Evolutionary conservation across 805 yeast species (phyloP).

Genomic region (Kuraishia molischiana): DNA sequence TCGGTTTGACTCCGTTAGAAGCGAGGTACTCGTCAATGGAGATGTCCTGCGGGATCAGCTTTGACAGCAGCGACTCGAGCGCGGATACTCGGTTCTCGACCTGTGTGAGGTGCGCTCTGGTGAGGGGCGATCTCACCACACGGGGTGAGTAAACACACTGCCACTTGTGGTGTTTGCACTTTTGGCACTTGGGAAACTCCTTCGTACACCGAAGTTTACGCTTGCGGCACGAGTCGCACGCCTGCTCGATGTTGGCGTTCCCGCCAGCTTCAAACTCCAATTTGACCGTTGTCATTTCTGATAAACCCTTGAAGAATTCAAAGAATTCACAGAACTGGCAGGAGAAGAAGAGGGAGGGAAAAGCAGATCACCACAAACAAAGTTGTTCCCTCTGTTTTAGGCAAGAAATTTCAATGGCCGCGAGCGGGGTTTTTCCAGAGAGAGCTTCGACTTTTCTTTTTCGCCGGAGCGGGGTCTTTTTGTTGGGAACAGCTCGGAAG

Average conservation of each 20-base stretch:
- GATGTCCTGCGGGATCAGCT: conserved; percentile 33
- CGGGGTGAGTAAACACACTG: conserved; percentile 73
- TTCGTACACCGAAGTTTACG: conserved; percentile 77
- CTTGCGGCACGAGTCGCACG: conserved; percentile 78
- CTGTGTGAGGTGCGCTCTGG: conserved; percentile 69
- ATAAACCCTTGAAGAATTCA: too few species aligned
- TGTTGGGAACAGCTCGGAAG: too few species aligned
- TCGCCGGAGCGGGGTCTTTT: too few species aligned
- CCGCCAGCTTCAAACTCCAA: background rate
- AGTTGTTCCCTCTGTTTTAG: too few species aligned
- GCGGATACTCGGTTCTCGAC: conserved; percentile 51
- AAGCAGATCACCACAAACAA: too few species aligned
- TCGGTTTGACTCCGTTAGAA: background rate
- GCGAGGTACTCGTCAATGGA: background rate
- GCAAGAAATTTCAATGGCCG: too few species aligned
- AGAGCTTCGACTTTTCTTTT: too few species aligned
- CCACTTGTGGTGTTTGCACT: conserved; percentile 66
- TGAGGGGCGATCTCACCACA: conserved; percentile 68
- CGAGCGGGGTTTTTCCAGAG: too few species aligned
- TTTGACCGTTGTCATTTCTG: too few species aligned
- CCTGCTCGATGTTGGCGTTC: conserved; percentile 33
- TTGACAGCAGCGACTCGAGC: conserved; percentile 33
- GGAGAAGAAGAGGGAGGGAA: too few species aligned
- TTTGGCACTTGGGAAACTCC: conserved; percentile 65
- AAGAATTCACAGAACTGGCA: too few species aligned